phyloP scores from a whole-genome alignment of 805 yeast genomes.

The Isabelozyma pseudorhagii region DNA sequence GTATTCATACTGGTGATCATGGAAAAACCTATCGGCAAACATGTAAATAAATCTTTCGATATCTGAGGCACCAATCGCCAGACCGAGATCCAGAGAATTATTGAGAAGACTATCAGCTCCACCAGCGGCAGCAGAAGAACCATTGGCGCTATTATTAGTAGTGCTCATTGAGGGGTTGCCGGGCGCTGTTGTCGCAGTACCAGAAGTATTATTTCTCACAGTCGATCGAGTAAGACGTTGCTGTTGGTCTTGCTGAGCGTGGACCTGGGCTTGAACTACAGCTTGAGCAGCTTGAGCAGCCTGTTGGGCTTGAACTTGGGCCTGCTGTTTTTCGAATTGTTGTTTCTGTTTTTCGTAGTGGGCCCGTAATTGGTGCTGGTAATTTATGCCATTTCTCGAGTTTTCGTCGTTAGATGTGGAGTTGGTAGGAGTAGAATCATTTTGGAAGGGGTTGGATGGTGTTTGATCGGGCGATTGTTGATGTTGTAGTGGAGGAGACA shows the following conservation, averaged over 20 bases:
- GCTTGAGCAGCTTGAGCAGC: conserved; percentile 11
- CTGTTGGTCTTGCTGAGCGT: conserved; percentile 6
- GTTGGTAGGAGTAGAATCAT: conserved; percentile 1
- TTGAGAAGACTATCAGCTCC: background rate
- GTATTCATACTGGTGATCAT: conserved; percentile 36
- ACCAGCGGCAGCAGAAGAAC: conserved; percentile 4
- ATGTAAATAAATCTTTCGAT: conserved; percentile 39
- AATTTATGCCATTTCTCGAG: conserved; percentile 4
- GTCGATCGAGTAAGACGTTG: conserved; percentile 1
- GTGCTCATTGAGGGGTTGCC: conserved; percentile 1
- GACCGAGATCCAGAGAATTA: conserved; percentile 1
- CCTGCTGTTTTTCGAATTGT: conserved; percentile 7
- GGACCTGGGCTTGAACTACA: conserved; percentile 8
- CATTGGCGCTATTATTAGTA: conserved; percentile 7
- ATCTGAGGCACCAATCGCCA: conserved; percentile 23
- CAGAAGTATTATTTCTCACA: background rate
- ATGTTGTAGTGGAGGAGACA: conserved; percentile 6
- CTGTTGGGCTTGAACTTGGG: conserved; percentile 8
- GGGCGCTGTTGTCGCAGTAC: conserved; percentile 5
- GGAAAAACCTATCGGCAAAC: conserved; percentile 42
- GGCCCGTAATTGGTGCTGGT: conserved; percentile 21
- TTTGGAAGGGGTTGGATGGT: conserved; percentile 3
- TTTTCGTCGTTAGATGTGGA: conserved; percentile 2
- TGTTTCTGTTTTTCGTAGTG: conserved; percentile 23
- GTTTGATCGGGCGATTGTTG: conserved; percentile 2